These are phyloP conservation scores for Ramularia endophylla DNA, from an alignment of 2,329 filamentous ascomycete species.

Conservation along the genomic window DNA sequence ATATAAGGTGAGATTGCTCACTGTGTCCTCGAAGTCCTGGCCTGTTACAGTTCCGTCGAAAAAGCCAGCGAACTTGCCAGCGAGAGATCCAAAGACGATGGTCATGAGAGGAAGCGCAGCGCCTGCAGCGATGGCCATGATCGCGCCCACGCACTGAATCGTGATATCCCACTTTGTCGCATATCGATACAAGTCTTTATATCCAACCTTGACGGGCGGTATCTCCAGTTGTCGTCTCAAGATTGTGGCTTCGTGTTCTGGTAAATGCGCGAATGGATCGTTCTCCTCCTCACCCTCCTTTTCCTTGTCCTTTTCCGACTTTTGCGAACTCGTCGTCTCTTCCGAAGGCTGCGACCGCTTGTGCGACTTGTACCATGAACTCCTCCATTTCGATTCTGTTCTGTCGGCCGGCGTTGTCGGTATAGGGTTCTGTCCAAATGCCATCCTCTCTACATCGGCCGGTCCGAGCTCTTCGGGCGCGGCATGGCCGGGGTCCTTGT, in stretches of 20 bases:
- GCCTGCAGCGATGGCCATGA: conserved; percentile 31
- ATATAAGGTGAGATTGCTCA: conserved; percentile 66
- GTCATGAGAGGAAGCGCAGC: conserved; percentile 35
- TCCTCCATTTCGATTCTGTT: conserved; percentile 17
- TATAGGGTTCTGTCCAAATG: conserved; percentile 26
- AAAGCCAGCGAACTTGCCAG: conserved; percentile 64
- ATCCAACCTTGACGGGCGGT: conserved; percentile 38
- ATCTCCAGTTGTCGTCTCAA: conserved; percentile 36
- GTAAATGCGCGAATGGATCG: conserved; percentile 33
- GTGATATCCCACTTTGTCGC: conserved; percentile 36
- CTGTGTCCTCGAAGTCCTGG: conserved; percentile 52
- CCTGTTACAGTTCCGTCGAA: conserved; percentile 44
- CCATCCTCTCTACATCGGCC: conserved; percentile 27
- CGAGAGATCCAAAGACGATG: conserved; percentile 68
- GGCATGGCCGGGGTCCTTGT: conserved; percentile 21
- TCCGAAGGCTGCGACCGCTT: background rate
- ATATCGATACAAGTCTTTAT: conserved; percentile 40
- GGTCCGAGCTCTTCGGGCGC: conserved; percentile 17
- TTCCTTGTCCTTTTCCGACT: conserved; percentile 16
- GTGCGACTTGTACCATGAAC: conserved; percentile 1
- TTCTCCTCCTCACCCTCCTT: conserved; percentile 20
- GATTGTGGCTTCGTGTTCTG: conserved; percentile 33
- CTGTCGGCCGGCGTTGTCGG: conserved; percentile 23
- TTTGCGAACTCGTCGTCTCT: conserved; percentile 10
- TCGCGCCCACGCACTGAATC: conserved; percentile 36